A percentile compares a stretch with the other conserved stretches of the same genome.
These are phyloP conservation scores for Lavandula angustifolia DNA, from an alignment of 257 asterid species.

Conservation along the genomic window DNA sequence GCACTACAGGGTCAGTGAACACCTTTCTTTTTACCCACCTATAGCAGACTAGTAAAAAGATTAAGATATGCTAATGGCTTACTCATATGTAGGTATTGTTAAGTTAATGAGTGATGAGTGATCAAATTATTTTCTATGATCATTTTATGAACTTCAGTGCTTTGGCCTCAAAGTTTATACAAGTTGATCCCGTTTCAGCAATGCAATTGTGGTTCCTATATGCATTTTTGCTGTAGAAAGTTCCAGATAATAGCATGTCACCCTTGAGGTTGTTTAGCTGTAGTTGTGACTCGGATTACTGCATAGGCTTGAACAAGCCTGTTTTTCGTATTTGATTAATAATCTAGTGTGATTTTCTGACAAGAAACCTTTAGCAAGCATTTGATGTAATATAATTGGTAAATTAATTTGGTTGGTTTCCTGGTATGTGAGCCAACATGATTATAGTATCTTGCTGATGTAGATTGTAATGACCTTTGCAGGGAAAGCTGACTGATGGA, in stretches of 20 bases:
- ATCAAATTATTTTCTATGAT: not conserved
- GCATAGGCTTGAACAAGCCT: not conserved
- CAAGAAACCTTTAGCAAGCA: not conserved
- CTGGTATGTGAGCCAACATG: not conserved
- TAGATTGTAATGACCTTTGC: constrained; percentile 32
- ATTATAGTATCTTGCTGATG: not conserved
- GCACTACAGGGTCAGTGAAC: constrained; percentile 81
- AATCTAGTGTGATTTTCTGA: not conserved
- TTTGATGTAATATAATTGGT: not conserved
- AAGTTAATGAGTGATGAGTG: not conserved
- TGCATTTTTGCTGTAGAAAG: not conserved
- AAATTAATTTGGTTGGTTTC: not conserved
- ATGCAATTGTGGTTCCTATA: not conserved
- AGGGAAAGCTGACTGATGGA: constrained; percentile 98
- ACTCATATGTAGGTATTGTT: not conserved
- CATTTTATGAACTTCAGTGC: constrained; percentile 6
- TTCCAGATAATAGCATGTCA: not conserved
- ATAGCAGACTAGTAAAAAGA: not conserved
- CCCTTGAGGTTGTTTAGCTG: not conserved
- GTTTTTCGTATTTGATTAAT: not conserved
- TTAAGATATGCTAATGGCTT: not conserved
- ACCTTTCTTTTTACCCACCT: not conserved
- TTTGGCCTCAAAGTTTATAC: not conserved
- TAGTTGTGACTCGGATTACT: constrained; percentile 2
- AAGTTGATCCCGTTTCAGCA: not conserved